Evolutionary conservation across 2,329 filamentous ascomycete species (phyloP).

Genomic region (Penicillium glabrum): DNA sequence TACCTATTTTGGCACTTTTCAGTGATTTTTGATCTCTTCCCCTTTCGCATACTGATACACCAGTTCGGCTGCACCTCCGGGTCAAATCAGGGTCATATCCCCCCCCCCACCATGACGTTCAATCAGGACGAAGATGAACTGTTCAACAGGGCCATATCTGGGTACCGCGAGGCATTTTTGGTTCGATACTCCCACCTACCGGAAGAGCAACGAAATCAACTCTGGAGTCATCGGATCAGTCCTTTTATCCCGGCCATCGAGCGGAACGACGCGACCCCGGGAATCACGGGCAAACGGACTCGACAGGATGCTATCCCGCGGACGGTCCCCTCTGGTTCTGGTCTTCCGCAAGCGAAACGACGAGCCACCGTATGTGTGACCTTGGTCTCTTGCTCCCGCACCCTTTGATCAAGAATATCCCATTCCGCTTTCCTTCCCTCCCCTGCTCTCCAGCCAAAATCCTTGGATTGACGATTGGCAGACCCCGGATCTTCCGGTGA

Average conservation of each 20-base stretch:
- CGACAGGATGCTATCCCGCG: constrained; percentile 42
- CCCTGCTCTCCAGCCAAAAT: constrained; percentile 26
- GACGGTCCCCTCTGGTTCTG: constrained; percentile 37
- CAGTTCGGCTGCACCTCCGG: not conserved
- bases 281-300: constrained; percentile 42
- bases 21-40: constrained; percentile 1
- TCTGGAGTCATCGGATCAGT: constrained; percentile 41
- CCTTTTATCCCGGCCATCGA: constrained; percentile 37
- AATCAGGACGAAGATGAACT: constrained; percentile 40
- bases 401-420: constrained; percentile 24
- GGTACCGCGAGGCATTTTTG: constrained; percentile 44
- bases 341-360: constrained; percentile 42
- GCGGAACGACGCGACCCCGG: constrained; percentile 22
- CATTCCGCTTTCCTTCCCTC: constrained; percentile 19
- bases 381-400: constrained; percentile 41
- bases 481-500: constrained; percentile 39
- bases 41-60: constrained; percentile 33
- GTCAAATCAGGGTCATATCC: constrained; percentile 12
- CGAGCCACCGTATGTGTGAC: constrained; percentile 47
- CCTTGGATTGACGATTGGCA: constrained; percentile 45
- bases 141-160: constrained; percentile 42
- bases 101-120: constrained; percentile 31
- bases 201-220: constrained; percentile 41
- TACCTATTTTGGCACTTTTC: not conserved
- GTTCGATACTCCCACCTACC: constrained; percentile 41